Evolutionary conservation across 495 filamentous ascomycete species (phyloP).

Genomic region (Aspergillus steynii): DNA sequence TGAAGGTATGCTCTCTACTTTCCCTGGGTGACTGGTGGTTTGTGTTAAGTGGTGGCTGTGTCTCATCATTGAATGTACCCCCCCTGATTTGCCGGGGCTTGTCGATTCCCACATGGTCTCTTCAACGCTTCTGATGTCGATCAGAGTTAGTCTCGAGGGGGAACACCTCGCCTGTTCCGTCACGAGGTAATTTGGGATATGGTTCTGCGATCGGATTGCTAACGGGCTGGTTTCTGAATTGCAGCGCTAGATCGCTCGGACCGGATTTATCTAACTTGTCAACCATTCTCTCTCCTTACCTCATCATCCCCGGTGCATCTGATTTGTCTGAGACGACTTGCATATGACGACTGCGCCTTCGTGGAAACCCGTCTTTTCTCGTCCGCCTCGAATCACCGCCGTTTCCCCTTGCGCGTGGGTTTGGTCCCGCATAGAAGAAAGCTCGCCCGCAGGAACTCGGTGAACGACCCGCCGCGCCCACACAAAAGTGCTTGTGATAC

Average conservation of each 20-base stretch:
- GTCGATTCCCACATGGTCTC: neutral
- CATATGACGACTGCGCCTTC: conserved; percentile 9
- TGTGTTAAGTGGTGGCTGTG: neutral
- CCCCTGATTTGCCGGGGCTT: neutral
- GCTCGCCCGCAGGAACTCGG: conserved; percentile 32
- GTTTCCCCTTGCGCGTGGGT: conserved; percentile 11
- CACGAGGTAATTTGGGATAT: neutral
- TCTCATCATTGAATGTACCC: neutral
- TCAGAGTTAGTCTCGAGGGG: neutral
- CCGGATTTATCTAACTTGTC: conserved; percentile 17
- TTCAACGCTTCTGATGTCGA: neutral
- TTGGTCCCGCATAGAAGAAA: conserved; percentile 35
- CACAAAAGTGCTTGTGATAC: conserved; percentile 23
- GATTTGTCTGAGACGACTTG: conserved; percentile 9
- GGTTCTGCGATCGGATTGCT: conserved; percentile 20
- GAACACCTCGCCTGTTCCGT: neutral
- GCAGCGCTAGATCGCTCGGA: conserved; percentile 40
- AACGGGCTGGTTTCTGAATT: conserved; percentile 15
- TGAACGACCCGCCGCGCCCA: conserved; percentile 14
- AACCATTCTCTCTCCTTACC: conserved; percentile 2
- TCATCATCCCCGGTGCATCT: conserved; percentile 6
- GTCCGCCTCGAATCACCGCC: conserved; percentile 12
- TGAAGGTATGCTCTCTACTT: conserved; percentile 20
- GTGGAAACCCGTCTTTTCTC: conserved; percentile 8
- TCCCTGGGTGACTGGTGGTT: neutral